Evolutionary conservation across 2,329 filamentous ascomycete species (phyloP), one percentile per base, ranked within the genome.

Genomic region (Diaporthe longicolla): DNA sequence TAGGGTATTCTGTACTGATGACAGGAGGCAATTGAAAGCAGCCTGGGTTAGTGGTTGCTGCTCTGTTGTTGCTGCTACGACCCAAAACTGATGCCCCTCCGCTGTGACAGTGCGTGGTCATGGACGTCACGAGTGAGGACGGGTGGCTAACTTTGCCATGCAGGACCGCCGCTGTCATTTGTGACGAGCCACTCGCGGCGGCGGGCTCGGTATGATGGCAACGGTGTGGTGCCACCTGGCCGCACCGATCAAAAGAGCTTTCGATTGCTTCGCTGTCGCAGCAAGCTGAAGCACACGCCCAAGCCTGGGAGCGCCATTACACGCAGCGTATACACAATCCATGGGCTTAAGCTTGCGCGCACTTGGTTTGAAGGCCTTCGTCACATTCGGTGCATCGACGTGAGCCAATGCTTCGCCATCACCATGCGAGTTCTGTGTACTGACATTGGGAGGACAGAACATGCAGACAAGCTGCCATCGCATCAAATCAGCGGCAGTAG

Each of bases 151-250:
- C 32, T 26, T 59, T 55, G 72, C 63, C n/a, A 69, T 69, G 54
- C 68, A 71, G 35, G 32, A 43, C 35, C 24, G 45, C 66, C 54
- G 17, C 68, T 75, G 68, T 75, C 71, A 75, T 75, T 75, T 75
- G 59, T 75, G 72, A 74, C 74, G 68, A 72, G 65, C 74, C 74
- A 75, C 71, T 74, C 50, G 63, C 26, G 26, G 19, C 24, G 55
- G 70, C 29, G 55, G 40, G 63, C 48, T 68, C 21, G 63, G 45
- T 29, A 54, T 29, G 19, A 37, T 52, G 32, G n/a, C 45, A 54
- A 40, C 63, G 48, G 37, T 26, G 63, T 68, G 63, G 63, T 68
- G 63, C 63, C 63, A 68, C 63, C 45, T 54, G 29, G 45, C 21
- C 24, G 61, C 45, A 66, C 43, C 19, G 26, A 50, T 50, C 29